Percentiles rank a stretch among this genome's conserved stretches.
Conservation (phyloP, 139 green algal genomes). For the Mychonastes homosphaera region DNA sequence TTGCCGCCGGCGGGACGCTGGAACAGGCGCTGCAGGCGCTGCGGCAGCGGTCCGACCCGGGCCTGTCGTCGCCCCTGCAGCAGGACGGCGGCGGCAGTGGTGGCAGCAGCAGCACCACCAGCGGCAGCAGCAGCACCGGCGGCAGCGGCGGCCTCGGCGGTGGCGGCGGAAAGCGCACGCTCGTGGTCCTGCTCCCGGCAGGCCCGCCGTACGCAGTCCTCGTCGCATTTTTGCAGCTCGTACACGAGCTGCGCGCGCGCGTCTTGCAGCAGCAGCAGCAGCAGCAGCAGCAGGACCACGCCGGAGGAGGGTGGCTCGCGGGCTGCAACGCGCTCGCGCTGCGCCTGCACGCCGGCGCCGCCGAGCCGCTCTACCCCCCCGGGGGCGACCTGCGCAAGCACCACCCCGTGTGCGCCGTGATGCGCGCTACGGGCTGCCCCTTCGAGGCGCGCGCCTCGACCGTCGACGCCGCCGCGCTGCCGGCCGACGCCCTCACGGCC, state of each 20-base stretch:
- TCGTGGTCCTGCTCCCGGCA: constrained; percentile 9
- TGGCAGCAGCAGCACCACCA: background rate
- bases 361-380: no score
- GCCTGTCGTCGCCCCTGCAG: background rate
- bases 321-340: background rate
- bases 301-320: no score
- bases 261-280: constrained; percentile 6
- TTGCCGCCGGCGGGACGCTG: no score
- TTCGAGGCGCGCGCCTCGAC: no score
- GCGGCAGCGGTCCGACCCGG: background rate
- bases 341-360: background rate
- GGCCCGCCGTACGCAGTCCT: constrained; percentile 9
- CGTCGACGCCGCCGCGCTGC: no score
- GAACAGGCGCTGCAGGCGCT: background rate
- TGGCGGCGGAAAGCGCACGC: background rate
- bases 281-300: no score
- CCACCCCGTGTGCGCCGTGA: no score
- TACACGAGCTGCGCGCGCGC: constrained; percentile 20
- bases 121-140: background rate
- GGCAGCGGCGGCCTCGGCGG: background rate
- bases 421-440: no score
- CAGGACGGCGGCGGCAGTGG: background rate
- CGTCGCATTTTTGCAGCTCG: constrained; percentile 8
- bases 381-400: no score
- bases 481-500: no score